These are phyloP conservation scores for Beauveria medogensis DNA, from an alignment of 2,329 filamentous ascomycete species.

Conservation along the genomic window DNA sequence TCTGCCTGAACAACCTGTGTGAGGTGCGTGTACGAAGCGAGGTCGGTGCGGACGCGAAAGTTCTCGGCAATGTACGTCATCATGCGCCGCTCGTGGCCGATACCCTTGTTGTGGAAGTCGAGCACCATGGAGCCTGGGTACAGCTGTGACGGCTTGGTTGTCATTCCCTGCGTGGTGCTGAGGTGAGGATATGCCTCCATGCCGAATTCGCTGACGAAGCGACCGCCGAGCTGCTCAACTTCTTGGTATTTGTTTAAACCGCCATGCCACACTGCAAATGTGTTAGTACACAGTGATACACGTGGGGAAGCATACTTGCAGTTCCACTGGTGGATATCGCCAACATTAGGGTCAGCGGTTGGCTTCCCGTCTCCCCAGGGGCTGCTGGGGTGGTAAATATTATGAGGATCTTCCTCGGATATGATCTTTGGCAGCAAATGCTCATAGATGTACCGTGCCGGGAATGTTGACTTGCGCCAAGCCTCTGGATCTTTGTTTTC, in stretches of 20 bases:
- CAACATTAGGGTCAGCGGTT: constrained; percentile 56
- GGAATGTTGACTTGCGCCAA: constrained; percentile 68
- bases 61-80: constrained; percentile 72
- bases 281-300: not conserved
- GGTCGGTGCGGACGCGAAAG: constrained; percentile 49
- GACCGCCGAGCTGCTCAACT: constrained; percentile 59
- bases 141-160: constrained; percentile 43
- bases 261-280: constrained; percentile 54
- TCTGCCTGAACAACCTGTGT: constrained; percentile 48
- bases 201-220: constrained; percentile 76
- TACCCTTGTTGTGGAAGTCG: constrained; percentile 78
- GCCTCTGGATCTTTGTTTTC: constrained; percentile 63
- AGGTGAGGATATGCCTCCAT: constrained; percentile 65
- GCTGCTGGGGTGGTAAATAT: constrained; percentile 65
- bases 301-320: constrained; percentile 10
- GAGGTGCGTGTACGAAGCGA: constrained; percentile 69
- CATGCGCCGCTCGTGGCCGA: constrained; percentile 66
- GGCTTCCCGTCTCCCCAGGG: constrained; percentile 59
- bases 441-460: constrained; percentile 71
- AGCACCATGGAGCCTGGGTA: constrained; percentile 63
- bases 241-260: constrained; percentile 69
- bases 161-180: constrained; percentile 58
- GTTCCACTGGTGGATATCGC: constrained; percentile 72
- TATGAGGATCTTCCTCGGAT: constrained; percentile 50
- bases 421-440: constrained; percentile 62